phyloP scores from a whole-genome alignment of 1,139 yeast genomes.

The Magnusiomyces magnusii region DNA sequence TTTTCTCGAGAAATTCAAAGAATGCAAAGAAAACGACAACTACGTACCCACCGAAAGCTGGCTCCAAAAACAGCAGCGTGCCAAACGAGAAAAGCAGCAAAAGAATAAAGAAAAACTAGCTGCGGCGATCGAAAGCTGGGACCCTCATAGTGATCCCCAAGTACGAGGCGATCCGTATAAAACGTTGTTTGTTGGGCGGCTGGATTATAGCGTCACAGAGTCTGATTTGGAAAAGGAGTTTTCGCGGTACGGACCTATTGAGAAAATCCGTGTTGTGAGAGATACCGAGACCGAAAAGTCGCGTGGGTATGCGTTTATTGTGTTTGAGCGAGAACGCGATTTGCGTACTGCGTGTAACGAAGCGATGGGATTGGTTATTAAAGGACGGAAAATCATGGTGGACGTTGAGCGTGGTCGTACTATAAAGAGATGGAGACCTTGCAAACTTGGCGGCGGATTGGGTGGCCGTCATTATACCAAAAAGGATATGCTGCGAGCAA shows the following conservation, averaged over 20 bases:
- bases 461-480: conserved; percentile 53
- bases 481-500: conserved; percentile 18
- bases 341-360: conserved; percentile 53
- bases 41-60: conserved; percentile 33
- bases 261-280: conserved; percentile 57
- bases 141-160: conserved; percentile 52
- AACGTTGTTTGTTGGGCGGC: conserved; percentile 71
- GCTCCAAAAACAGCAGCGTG: conserved; percentile 34
- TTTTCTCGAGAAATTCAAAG: conserved; percentile 34
- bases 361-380: conserved; percentile 47
- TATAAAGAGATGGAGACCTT: conserved; percentile 71
- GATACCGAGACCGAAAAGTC: conserved; percentile 48
- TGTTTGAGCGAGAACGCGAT: conserved; percentile 53
- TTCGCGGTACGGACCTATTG: conserved; percentile 61
- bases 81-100: conserved; percentile 30
- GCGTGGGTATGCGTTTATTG: conserved; percentile 80
- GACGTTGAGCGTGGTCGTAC: conserved; percentile 83
- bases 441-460: conserved; percentile 66
- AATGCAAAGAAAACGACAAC: conserved; percentile 32
- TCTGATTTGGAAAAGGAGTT: conserved; percentile 59
- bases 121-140: conserved; percentile 39
- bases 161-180: conserved; percentile 65
- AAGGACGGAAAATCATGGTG: conserved; percentile 52
- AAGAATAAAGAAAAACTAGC: conserved; percentile 28
- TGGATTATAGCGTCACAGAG: conserved; percentile 61